phyloP scores from a whole-genome alignment of 768 basidiomycete genomes.

The Hygrocybe punicea region DNA sequence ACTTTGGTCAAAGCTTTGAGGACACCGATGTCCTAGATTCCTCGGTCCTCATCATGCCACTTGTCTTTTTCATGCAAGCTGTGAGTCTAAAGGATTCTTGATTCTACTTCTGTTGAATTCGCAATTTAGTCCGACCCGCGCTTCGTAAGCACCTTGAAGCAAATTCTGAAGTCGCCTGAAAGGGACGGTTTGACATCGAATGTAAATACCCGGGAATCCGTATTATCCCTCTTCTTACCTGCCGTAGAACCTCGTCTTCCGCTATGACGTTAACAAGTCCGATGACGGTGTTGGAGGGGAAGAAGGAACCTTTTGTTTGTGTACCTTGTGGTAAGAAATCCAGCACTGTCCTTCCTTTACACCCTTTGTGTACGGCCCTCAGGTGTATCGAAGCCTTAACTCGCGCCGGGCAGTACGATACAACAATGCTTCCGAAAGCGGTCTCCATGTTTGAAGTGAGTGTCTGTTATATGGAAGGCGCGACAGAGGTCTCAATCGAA shows the following conservation, averaged over 20 bases:
- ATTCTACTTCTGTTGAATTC: background rate
- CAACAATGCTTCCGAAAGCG: conserved; percentile 59
- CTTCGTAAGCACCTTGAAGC: conserved; percentile 80
- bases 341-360: background rate
- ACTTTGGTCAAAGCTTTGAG: conserved; percentile 90
- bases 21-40: conserved; percentile 79
- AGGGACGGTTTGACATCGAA: conserved; percentile 90
- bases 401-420: conserved; percentile 78
- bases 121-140: conserved; percentile 71
- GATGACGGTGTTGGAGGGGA: conserved; percentile 95
- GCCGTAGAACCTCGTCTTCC: conserved; percentile 75
- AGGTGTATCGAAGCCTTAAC: conserved; percentile 90
- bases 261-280: conserved; percentile 82
- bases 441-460: conserved; percentile 87
- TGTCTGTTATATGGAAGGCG: background rate
- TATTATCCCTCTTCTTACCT: background rate
- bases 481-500: background rate
- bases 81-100: conserved; percentile 39
- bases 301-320: conserved; percentile 92
- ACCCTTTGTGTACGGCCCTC: background rate
- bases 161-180: conserved; percentile 82
- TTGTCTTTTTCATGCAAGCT: conserved; percentile 86
- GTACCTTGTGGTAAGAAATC: conserved; percentile 64
- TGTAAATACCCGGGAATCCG: conserved; percentile 41
- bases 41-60: conserved; percentile 86